Base-by-base conservation (phyloP, 192 early-diverging fungal genomes). In the Allomyces javanicus region DNA sequence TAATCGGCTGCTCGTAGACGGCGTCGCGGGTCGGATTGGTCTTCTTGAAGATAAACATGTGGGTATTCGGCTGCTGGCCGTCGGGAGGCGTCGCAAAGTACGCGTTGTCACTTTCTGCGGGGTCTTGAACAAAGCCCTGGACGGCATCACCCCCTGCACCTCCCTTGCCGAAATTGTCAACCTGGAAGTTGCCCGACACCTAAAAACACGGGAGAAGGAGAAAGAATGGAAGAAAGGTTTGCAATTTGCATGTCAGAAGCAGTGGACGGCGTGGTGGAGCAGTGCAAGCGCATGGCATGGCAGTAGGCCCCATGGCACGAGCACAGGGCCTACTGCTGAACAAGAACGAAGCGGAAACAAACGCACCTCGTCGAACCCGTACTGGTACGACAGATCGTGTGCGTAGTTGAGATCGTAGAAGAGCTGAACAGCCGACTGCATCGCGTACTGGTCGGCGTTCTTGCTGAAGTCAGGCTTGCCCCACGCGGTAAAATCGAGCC, bases 61-160 rank as follows among this genome's bases (percentile, higher is more conserved):
- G 84, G 91, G 94, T 96, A 68, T 87, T 80, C 24, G 85, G 85
- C 65, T 82, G 82, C 73, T 89, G 83, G 66, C 93, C 93, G 79
- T 96, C 93, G 1, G 90, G 91, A 25, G 92, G 92, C 25, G 92
- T 93, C 9, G 89, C 89, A 81, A 94, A 97, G 72, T 93, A 92
- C 66, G 94, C 94, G 78, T 93, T 94, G 72, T 93, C 72, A n/a
- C 55, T 73, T 25, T 26, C 65, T 9, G 25, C n/a, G 22, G 66
- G 45, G 65, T 71, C 67, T 45, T 76, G 72, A n/a, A 27, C 61
- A 22, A 17, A 58, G 44, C 66, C 61, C 21, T 61, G 25, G 25
- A 71, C 72, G 44, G 67, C 65, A 62, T 73, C 69, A 26, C 68
- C 67, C 27, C 67, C 75, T 4, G 65, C 58, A 17, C 72, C 72